Evolutionary conservation across 176 grass and related monocot species (phyloP).

Genomic region (Phoenix roebelenii): DNA sequence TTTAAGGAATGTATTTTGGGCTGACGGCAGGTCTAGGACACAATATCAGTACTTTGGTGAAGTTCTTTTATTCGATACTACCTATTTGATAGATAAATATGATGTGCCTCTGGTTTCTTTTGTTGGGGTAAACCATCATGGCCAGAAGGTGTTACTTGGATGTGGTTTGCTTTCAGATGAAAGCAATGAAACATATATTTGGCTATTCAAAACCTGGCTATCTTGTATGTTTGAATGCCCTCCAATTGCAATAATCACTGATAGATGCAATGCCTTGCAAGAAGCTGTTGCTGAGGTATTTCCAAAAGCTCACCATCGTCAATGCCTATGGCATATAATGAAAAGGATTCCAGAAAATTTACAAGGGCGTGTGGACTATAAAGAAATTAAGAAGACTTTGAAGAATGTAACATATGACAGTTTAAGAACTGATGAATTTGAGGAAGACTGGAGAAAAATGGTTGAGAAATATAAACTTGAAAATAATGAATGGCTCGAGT

Average conservation of each 20-base stretch:
- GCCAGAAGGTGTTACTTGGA: too few species aligned
- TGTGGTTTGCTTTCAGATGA: too few species aligned
- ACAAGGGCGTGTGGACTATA: not conserved
- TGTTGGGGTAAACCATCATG: constrained; percentile 6
- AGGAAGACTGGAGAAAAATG: constrained; percentile 14
- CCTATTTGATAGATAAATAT: constrained; percentile 20
- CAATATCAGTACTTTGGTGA: constrained; percentile 23
- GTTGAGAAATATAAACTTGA: constrained; percentile 15
- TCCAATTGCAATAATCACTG: too few species aligned
- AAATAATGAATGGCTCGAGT: constrained; percentile 18
- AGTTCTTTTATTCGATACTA: constrained; percentile 17
- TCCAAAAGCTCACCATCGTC: too few species aligned
- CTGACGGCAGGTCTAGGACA: constrained; percentile 13
- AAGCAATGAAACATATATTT: too few species aligned
- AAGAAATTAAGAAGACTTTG: not conserved
- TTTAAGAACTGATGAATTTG: constrained; percentile 6
- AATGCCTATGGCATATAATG: too few species aligned
- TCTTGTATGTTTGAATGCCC: too few species aligned
- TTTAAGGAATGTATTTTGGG: constrained; percentile 17
- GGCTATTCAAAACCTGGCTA: too few species aligned
- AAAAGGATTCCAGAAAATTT: not conserved
- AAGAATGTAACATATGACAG: not conserved
- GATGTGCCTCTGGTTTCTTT: constrained; percentile 21
- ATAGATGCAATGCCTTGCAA: too few species aligned
- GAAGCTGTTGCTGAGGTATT: too few species aligned